Evolutionary conservation across 2,329 filamentous ascomycete species (phyloP), one percentile per base, ranked within the genome.

Genomic region (Plectosphaerella sp.): DNA sequence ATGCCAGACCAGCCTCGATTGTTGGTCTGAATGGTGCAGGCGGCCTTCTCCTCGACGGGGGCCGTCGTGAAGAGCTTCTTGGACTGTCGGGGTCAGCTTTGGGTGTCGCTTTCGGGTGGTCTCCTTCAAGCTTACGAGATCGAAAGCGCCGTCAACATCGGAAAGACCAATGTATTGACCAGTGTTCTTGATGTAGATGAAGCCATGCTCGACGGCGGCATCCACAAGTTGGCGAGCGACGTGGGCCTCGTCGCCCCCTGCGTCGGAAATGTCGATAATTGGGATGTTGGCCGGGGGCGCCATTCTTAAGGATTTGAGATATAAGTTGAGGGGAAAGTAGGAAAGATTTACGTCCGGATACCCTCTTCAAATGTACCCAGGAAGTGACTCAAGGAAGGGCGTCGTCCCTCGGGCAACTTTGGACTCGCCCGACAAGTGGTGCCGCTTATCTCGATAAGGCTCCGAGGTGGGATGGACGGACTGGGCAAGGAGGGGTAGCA

Each of bases 1-100:
- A 96, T 92, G 15, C 84, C 84, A 2, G 88, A 83, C 91, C 92
- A 99, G 54, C 93, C 94, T 42, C 85, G 83, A 64, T 97, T 97
- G 74, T 94, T 78, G 25, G 84, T 83, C 61, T 84, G 78, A 57
- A 97, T 96, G 11, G 80, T 81, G 64, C 86, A 96, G 62, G 75
- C 72, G 54, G 84, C 73, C 68, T 96, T 97, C 58, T 91, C 87
- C 54, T 86, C 81, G 0, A 76, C 52, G 0, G 91, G 84, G 12
- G 86, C 82, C 11, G 41, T 43, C 1, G 75, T 72, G 70, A 97
- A 96, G 62, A 95, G 88, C 48, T 79, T 77, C 59, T 77, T 80
- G 22, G 87, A 89, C 88, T 90, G 56, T 33, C 28, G 28, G 28
- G 28, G 28, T 47, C 39, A 37, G 12, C 14, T 41, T 3, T 22